Conservation (phyloP, 495 filamentous ascomycete genomes). For the Talaromyces stipitatus region DNA sequence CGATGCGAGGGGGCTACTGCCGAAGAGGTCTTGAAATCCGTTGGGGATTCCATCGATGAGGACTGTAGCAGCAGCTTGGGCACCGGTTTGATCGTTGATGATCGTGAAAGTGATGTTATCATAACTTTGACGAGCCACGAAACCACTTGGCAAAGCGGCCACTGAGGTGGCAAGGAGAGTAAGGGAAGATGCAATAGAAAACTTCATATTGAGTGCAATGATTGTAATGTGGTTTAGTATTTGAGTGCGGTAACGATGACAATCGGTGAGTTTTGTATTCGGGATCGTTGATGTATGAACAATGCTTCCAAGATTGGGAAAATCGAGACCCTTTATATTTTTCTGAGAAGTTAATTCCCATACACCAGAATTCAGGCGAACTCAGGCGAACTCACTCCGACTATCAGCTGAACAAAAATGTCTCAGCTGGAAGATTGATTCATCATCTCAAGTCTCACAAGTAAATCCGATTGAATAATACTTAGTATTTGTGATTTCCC, state of each 20-base stretch:
- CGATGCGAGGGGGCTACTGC: neutral
- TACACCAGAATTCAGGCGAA: neutral
- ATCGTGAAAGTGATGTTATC: neutral
- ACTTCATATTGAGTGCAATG: neutral
- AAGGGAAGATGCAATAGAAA: neutral
- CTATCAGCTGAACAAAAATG: neutral
- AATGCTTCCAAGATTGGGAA: neutral
- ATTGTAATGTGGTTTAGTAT: neutral
- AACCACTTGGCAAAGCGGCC: neutral
- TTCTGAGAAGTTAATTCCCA: neutral
- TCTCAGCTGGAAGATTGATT: neutral
- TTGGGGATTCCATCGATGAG: neutral
- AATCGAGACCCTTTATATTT: neutral
- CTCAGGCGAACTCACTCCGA: neutral
- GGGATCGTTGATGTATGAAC: neutral
- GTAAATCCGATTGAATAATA: neutral
- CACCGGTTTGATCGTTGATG: neutral
- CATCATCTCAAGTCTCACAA: neutral
- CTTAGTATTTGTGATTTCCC: neutral
- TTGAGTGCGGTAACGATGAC: neutral
- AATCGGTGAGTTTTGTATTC: neutral
- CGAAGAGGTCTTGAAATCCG: neutral
- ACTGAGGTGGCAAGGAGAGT: neutral
- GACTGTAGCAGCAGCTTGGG: neutral
- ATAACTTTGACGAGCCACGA: neutral